phyloP scores from a whole-genome alignment of 768 basidiomycete species.

The Lentinus tigrinus region DNA sequence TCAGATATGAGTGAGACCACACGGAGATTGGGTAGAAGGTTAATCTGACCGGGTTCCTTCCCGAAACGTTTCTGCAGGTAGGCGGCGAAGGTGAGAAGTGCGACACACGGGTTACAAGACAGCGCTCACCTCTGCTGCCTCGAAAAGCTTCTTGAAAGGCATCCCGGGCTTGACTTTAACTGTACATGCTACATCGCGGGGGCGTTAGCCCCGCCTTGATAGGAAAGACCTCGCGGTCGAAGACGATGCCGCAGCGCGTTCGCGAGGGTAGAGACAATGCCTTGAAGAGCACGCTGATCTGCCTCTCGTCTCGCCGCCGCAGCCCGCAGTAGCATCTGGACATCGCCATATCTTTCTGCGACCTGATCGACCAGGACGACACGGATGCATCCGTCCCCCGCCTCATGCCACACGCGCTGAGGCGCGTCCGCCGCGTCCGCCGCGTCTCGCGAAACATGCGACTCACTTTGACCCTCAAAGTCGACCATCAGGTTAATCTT shows the following conservation, averaged over 20 bases:
- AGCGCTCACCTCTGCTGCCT: slow-evolving; percentile 58
- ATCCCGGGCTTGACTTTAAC: slow-evolving; percentile 67
- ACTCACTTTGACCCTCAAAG: slow-evolving; percentile 55
- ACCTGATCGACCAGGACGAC: neutral
- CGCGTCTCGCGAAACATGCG: neutral
- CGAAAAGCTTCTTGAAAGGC: slow-evolving; percentile 65
- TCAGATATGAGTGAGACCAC: neutral
- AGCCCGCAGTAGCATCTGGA: too few species aligned
- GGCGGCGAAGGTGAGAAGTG: neutral
- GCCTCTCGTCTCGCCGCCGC: too few species aligned
- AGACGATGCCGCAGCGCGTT: too few species aligned
- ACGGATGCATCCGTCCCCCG: neutral
- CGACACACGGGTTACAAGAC: neutral
- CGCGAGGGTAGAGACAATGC: too few species aligned
- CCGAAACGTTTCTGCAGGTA: slow-evolving; percentile 51
- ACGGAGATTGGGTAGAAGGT: neutral
- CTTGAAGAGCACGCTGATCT: too few species aligned
- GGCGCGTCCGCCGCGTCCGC: slow-evolving; percentile 1
- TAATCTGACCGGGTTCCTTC: slow-evolving; percentile 50
- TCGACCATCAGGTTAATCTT: slow-evolving; percentile 63
- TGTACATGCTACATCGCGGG: slow-evolving; percentile 47
- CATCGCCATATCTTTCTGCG: neutral
- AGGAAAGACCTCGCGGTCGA: neutral
- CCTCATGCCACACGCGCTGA: neutral
- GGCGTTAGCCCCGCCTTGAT: neutral